Evolutionary conservation across 2,329 filamentous ascomycete genomes (phyloP), one percentile per base, ranked within the genome.

Genomic region (Neonectria faginata): DNA sequence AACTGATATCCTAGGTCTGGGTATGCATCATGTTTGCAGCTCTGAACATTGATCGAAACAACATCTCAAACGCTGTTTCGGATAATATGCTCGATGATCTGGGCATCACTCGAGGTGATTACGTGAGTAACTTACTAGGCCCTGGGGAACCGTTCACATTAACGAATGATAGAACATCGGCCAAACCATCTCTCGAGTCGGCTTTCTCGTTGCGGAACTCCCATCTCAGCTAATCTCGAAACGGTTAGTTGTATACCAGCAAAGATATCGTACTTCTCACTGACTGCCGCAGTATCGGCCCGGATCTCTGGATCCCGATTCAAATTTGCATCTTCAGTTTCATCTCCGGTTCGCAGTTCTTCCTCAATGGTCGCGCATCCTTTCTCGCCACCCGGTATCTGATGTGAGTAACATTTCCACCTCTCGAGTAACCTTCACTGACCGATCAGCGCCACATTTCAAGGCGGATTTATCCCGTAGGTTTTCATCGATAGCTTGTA

Each of bases 171-270:
- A 72, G 65, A 78, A 78, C 39, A 47, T 77, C 4, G 76, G 76
- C 22, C 77, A 74, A 29, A 77, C 76, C 2, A 70, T 79, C 12
- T 79, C 78, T 66, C 69, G 67, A 41, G 61, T 78, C 2, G 64
- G 70, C 1, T 79, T 79, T 47, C 70, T 79, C 8, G 63, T 67
- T 41, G 76, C 77, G 2, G 77, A 79, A 48, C 79, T 91, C 1
- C 88, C 88, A 0, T 89, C 86, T 0, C 88, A 90, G 70, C 78
- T 91, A 20, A 79, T 90, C 41, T 81, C 79, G 58, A 87, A 89
- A 72, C 87, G 82, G 81, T 42, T 4, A 12, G 39, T 42, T 1
- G n/a, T 18, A 11, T 5, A 11, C 5, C 3, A 11, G n/a, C n/a
- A 42, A 20, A 42, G n/a, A 42, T 12, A 1, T 42, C 39, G 39